These are phyloP conservation scores for Xanthoparmelia taractica DNA, from an alignment of 495 filamentous ascomycete genomes.

Conservation along the genomic window DNA sequence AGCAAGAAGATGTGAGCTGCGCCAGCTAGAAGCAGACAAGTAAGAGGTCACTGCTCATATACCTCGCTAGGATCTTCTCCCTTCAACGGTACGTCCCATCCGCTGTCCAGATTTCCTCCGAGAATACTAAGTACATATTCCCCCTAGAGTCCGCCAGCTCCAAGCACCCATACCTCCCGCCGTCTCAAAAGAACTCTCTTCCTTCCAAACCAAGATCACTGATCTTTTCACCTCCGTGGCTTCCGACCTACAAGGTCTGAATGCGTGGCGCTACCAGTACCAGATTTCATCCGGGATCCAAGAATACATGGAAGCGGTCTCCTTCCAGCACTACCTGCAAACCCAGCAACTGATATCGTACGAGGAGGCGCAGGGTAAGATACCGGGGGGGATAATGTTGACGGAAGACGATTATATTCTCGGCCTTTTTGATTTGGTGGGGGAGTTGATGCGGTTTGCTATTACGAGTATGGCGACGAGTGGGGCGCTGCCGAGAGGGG, in stretches of 20 bases:
- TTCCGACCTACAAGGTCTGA: constrained; percentile 65
- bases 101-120: constrained; percentile 6
- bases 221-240: constrained; percentile 58
- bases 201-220: constrained; percentile 58
- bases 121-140: neutral
- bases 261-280: constrained; percentile 72
- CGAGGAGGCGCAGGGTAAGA: constrained; percentile 43
- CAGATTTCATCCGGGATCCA: constrained; percentile 75
- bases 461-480: constrained; percentile 68
- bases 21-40: constrained; percentile 3
- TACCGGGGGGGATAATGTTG: constrained; percentile 52
- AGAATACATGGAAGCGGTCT: constrained; percentile 82
- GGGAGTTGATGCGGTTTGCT: constrained; percentile 93
- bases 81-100: constrained; percentile 62
- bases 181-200: constrained; percentile 56
- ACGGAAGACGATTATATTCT: constrained; percentile 82
- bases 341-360: constrained; percentile 65
- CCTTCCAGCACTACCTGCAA: constrained; percentile 79
- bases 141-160: constrained; percentile 54
- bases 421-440: constrained; percentile 84
- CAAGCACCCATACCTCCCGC: constrained; percentile 53
- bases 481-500: constrained; percentile 42
- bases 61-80: constrained; percentile 67
- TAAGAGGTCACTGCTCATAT: constrained; percentile 10
- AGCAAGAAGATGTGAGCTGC: constrained; percentile 87